A percentile compares a stretch with the other conserved stretches of the same genome.
phyloP scores from a whole-genome alignment of 345 rosid genomes.

The Syzygium aromaticum region DNA sequence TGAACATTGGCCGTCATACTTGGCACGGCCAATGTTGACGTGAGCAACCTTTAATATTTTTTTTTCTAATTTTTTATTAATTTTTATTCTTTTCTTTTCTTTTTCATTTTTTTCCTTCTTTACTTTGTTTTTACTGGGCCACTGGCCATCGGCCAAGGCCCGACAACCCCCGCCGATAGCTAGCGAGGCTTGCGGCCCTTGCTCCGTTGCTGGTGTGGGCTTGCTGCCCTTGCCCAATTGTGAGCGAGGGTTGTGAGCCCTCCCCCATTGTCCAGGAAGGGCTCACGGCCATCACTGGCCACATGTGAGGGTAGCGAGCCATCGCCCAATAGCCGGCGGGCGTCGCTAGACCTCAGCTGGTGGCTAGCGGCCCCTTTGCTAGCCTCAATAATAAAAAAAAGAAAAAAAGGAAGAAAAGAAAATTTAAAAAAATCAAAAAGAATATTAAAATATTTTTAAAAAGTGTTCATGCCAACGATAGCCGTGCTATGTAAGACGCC shows the following conservation, averaged over 20 bases:
- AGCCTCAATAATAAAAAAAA: neutral
- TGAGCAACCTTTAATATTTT: neutral
- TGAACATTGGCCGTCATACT: fast-evolving
- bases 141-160: fast-evolving
- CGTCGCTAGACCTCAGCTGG: fast-evolving
- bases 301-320: neutral
- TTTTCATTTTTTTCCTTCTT: neutral
- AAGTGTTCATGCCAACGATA: too few species aligned
- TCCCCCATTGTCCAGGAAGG: neutral
- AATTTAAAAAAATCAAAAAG: too few species aligned
- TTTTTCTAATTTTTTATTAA: neutral
- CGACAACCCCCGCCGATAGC: fast-evolving
- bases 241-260: too few species aligned
- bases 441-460: too few species aligned
- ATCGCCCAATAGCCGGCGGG: fast-evolving
- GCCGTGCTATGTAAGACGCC: too few species aligned
- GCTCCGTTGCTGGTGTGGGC: too few species aligned
- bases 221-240: too few species aligned
- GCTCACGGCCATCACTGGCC: neutral
- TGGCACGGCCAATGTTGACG: fast-evolving
- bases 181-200: neutral
- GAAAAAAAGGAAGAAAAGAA: too few species aligned
- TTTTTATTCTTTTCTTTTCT: neutral
- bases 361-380: neutral
- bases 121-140: neutral